Percentiles rank a stretch among this genome's conserved stretches.
These are phyloP conservation scores for Nicotiana obtusifolia DNA, from an alignment of 257 asterid genomes.

Conservation along the genomic window DNA sequence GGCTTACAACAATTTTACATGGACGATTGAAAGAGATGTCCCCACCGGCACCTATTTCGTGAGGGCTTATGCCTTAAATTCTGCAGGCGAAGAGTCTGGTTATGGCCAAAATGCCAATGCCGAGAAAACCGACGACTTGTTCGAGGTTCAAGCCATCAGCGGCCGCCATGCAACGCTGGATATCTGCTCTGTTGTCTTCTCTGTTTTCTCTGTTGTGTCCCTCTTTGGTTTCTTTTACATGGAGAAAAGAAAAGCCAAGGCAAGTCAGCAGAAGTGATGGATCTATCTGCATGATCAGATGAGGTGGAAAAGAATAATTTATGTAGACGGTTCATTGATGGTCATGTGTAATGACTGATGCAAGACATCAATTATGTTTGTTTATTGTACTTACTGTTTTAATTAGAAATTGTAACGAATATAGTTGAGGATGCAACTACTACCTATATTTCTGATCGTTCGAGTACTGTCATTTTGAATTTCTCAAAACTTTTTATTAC, in stretches of 20 bases:
- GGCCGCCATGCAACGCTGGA: slow-evolving; percentile 40
- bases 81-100: slow-evolving; percentile 18
- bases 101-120: slow-evolving; percentile 32
- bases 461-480: too few species aligned
- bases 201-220: slow-evolving; percentile 39
- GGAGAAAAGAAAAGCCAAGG: slow-evolving; percentile 36
- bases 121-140: slow-evolving; percentile 18
- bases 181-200: slow-evolving; percentile 38
- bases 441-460: too few species aligned
- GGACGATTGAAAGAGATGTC: slow-evolving; percentile 27
- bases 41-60: slow-evolving; percentile 39
- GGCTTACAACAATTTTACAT: slow-evolving; percentile 14
- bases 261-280: slow-evolving; percentile 1
- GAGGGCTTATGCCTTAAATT: slow-evolving; percentile 26
- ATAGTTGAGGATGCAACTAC: too few species aligned
- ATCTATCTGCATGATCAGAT: neutral
- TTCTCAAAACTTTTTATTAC: too few species aligned
- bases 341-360: too few species aligned
- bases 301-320: neutral
- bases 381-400: too few species aligned
- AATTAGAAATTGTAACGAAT: too few species aligned
- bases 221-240: slow-evolving; percentile 34
- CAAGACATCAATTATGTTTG: too few species aligned
- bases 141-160: slow-evolving; percentile 18
- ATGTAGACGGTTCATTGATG: too few species aligned